A percentile compares a stretch with the other conserved stretches of the same genome.
Conservation (phyloP, 1,284 basidiomycete genomes). For the Ganoderma leucocontextum region DNA sequence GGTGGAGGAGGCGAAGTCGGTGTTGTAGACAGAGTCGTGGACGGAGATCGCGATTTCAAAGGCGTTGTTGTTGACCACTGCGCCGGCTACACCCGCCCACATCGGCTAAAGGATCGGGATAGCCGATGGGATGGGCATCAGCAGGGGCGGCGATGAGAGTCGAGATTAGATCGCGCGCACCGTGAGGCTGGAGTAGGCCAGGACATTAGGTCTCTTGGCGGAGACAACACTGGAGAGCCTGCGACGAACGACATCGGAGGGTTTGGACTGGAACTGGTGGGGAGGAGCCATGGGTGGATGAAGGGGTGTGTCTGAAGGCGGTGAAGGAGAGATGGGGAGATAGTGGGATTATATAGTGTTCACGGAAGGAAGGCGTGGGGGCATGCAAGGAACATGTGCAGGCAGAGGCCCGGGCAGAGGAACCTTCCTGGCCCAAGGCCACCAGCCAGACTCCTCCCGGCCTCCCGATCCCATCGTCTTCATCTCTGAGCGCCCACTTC, state of each 20-base stretch:
- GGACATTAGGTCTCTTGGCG: conserved; percentile 58
- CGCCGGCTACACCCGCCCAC: conserved; percentile 83
- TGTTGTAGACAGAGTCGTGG: conserved; percentile 83
- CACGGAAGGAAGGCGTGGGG: conserved; percentile 14
- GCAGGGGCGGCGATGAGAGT: conserved; percentile 25
- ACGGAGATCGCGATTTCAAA: conserved; percentile 79
- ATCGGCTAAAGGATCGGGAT: conserved; percentile 61
- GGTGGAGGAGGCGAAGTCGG: conserved; percentile 68
- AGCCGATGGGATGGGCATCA: conserved; percentile 29
- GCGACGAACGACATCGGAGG: conserved; percentile 67
- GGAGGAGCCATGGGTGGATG: conserved; percentile 50
- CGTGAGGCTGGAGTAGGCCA: conserved; percentile 67
- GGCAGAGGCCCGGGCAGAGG: neutral
- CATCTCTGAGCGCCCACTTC: neutral
- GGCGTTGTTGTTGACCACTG: conserved; percentile 61
- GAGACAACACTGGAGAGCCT: conserved; percentile 67
- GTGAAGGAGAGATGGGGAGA: conserved; percentile 24
- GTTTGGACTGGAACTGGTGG: conserved; percentile 64
- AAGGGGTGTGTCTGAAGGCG: conserved; percentile 15
- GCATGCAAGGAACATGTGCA: conserved; percentile 13
- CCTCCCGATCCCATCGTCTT: conserved; percentile 11
- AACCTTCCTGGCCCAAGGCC: neutral
- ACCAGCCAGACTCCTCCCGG: conserved; percentile 12
- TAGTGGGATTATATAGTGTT: conserved; percentile 32
- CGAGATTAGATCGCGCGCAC: conserved; percentile 48